phyloP scores from a whole-genome alignment of 2,329 filamentous ascomycete genomes.

The Pseudogymnoascus sp. region DNA sequence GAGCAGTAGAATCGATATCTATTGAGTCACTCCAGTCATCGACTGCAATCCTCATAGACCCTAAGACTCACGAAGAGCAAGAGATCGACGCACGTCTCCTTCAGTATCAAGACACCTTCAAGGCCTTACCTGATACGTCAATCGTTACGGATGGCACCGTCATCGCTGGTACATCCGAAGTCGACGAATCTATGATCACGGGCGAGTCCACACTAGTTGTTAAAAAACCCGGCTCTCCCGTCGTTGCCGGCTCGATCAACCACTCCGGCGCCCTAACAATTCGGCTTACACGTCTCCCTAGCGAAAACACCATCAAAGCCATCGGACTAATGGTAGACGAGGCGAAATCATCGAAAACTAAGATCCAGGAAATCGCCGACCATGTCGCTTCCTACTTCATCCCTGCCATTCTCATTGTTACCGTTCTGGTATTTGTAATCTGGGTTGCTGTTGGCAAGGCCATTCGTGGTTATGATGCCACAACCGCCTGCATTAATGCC shows the following conservation, averaged over 20 bases:
- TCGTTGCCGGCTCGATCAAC: slow-evolving; percentile 66
- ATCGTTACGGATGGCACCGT: slow-evolving; percentile 66
- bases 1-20: slow-evolving; percentile 48
- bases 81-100: slow-evolving; percentile 60
- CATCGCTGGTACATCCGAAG: slow-evolving; percentile 52
- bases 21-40: slow-evolving; percentile 49
- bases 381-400: slow-evolving; percentile 61
- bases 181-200: slow-evolving; percentile 73
- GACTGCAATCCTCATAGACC: slow-evolving; percentile 45
- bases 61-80: slow-evolving; percentile 30
- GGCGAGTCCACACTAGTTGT: slow-evolving; percentile 57
- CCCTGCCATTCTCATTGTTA: slow-evolving; percentile 52
- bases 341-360: slow-evolving; percentile 60
- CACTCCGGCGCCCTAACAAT: slow-evolving; percentile 53
- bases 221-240: slow-evolving; percentile 44
- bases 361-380: slow-evolving; percentile 61
- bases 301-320: slow-evolving; percentile 62
- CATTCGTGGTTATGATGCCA: slow-evolving; percentile 34
- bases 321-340: slow-evolving; percentile 66
- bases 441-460: slow-evolving; percentile 56
- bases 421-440: slow-evolving; percentile 50
- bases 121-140: slow-evolving; percentile 47
- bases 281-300: slow-evolving; percentile 51
- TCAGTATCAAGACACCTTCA: slow-evolving; percentile 63
- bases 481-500: slow-evolving; percentile 47